phyloP scores from a whole-genome alignment of 2,329 filamentous ascomycete species.

The Plenodomus biglobosus region DNA sequence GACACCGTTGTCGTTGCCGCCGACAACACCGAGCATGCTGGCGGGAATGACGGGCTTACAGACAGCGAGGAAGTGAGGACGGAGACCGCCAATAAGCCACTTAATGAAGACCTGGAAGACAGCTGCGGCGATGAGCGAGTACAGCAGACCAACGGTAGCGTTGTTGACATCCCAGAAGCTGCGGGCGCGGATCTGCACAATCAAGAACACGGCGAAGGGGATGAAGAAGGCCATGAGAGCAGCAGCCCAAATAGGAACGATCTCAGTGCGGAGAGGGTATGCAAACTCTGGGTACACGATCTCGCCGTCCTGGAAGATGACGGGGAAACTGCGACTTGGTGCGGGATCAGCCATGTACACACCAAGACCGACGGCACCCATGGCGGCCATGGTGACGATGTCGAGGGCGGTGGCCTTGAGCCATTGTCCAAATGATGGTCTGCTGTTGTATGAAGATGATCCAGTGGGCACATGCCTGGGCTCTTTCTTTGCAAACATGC shows the following conservation, averaged over 20 bases:
- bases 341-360: conserved; percentile 68
- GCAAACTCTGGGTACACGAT: conserved; percentile 70
- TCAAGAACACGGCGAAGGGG: conserved; percentile 65
- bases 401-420: conserved; percentile 68
- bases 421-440: conserved; percentile 69
- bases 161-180: conserved; percentile 64
- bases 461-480: conserved; percentile 18
- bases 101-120: conserved; percentile 78
- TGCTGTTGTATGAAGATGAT: conserved; percentile 29
- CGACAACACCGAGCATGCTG: conserved; percentile 27
- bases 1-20: conserved; percentile 21
- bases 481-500: conserved; percentile 28
- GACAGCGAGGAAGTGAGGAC: conserved; percentile 70
- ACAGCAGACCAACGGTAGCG: conserved; percentile 67
- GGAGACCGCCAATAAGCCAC: conserved; percentile 66
- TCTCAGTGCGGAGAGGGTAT: conserved; percentile 62
- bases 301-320: conserved; percentile 66
- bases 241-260: conserved; percentile 68
- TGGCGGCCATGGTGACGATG: conserved; percentile 65
- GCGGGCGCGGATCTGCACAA: conserved; percentile 66
- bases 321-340: conserved; percentile 68
- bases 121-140: conserved; percentile 69
- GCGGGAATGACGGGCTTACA: conserved; percentile 63
- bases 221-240: conserved; percentile 66
- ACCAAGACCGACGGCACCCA: conserved; percentile 68